A percentile compares a stretch with the other conserved stretches of the same genome.
phyloP scores from a whole-genome alignment of 2,329 filamentous ascomycete species.

The Phyllosticta paracitricarpa region DNA sequence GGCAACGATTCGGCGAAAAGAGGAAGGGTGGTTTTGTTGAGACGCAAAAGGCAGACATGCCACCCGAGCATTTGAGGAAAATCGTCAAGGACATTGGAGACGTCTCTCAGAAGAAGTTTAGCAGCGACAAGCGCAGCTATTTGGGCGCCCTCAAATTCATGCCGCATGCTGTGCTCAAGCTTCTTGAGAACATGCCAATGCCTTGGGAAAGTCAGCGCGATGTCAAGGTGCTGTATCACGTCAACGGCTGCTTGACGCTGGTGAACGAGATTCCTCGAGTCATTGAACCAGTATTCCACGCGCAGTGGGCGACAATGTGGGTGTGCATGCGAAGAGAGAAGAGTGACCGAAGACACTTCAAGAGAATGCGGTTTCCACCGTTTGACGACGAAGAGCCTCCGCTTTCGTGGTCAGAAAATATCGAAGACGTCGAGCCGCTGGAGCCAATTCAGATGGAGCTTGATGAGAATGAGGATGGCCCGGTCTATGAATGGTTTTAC shows the following conservation, averaged over 20 bases:
- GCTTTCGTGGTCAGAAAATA: slow-evolving; percentile 95
- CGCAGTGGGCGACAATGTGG: slow-evolving; percentile 99
- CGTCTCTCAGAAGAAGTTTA: slow-evolving; percentile 99
- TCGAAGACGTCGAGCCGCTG: slow-evolving; percentile 93
- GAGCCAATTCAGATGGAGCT: slow-evolving; percentile 99
- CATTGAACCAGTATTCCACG: slow-evolving; percentile 95
- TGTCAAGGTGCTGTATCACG: slow-evolving; percentile 96
- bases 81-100: slow-evolving; percentile 98
- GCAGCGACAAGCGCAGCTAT: slow-evolving; percentile 95
- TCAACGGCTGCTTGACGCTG: slow-evolving; percentile 91
- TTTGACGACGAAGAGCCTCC: slow-evolving; percentile 98
- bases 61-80: slow-evolving; percentile 94
- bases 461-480: slow-evolving; percentile 82
- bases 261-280: slow-evolving; percentile 96
- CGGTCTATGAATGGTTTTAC: slow-evolving; percentile 96
- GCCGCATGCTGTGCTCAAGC: slow-evolving; percentile 94
- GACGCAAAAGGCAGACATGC: slow-evolving; percentile 98
- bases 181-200: slow-evolving; percentile 99
- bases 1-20: slow-evolving; percentile 93
- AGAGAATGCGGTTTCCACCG: slow-evolving; percentile 96
- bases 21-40: slow-evolving; percentile 93
- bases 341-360: slow-evolving; percentile 90
- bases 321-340: slow-evolving; percentile 96
- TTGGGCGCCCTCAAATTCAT: slow-evolving; percentile 97
- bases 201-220: slow-evolving; percentile 95